Conservation (phyloP, 768 basidiomycete species). For the Suillus fuscotomentosus region DNA sequence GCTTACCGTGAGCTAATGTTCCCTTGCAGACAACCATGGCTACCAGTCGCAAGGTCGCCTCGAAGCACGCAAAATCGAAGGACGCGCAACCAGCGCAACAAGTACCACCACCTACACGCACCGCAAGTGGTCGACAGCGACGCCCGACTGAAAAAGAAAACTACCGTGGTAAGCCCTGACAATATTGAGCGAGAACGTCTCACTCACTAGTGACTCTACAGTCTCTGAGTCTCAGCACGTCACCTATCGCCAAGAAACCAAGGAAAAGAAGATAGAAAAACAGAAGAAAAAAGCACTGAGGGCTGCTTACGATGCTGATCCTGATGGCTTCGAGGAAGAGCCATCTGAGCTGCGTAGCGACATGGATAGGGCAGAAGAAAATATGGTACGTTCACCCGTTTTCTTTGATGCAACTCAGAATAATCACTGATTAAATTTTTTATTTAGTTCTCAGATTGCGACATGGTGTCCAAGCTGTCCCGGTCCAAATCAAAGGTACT, state of each 20-base stretch:
- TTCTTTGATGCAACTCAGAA: not conserved
- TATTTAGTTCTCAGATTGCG: not conserved
- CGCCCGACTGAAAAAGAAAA: not conserved
- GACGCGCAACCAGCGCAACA: not conserved
- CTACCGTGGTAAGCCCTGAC: not conserved
- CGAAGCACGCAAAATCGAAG: not conserved
- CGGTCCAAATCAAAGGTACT: not conserved
- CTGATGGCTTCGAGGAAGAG: not conserved
- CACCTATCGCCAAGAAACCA: not conserved
- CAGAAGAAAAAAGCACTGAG: not conserved
- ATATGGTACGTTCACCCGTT: not conserved
- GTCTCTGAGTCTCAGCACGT: not conserved
- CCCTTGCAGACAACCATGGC: not conserved
- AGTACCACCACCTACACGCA: not conserved
- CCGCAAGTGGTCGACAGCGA: not conserved
- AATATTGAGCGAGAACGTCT: not conserved
- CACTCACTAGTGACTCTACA: not conserved
- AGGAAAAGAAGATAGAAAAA: not conserved
- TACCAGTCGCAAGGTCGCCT: not conserved
- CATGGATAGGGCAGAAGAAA: not conserved
- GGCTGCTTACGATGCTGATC: not conserved
- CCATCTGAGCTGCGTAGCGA: not conserved
- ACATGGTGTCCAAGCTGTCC: not conserved
- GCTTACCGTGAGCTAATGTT: not conserved
- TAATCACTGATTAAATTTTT: not conserved